A percentile compares a stretch with the other conserved stretches of the same genome.
Evolutionary conservation across 805 yeast species (phyloP).

Genomic region (Dipodascus albidus): DNA sequence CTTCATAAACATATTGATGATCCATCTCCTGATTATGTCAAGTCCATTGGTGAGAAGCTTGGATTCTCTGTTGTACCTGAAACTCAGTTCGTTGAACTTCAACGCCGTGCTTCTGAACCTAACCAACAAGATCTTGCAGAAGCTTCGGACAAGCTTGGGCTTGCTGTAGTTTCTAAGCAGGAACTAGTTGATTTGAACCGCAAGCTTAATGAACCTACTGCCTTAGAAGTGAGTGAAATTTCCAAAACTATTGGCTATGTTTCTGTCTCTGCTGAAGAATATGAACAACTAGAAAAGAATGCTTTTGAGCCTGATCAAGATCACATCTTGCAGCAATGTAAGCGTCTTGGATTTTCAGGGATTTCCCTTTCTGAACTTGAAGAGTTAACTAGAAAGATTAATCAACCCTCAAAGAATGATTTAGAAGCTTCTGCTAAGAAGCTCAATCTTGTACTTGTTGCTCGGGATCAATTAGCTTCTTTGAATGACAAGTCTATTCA

Average conservation of each 20-base stretch:
- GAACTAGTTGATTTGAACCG: slow-evolving; percentile 20
- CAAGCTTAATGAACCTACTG: slow-evolving; percentile 4
- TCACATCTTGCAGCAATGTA: neutral
- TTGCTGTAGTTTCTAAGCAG: slow-evolving; percentile 23
- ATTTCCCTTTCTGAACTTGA: slow-evolving; percentile 26
- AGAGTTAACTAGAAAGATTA: slow-evolving; percentile 16
- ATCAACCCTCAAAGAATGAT: slow-evolving; percentile 13
- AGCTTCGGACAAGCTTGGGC: slow-evolving; percentile 22
- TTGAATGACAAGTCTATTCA: slow-evolving; percentile 3
- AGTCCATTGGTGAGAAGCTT: slow-evolving; percentile 2
- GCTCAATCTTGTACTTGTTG: slow-evolving; percentile 2
- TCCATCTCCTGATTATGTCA: slow-evolving; percentile 6
- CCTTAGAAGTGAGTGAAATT: slow-evolving; percentile 6
- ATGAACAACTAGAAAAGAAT: neutral
- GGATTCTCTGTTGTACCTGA: slow-evolving; percentile 12
- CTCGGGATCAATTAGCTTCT: slow-evolving; percentile 5
- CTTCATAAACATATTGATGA: slow-evolving; percentile 8
- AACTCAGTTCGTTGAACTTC: slow-evolving; percentile 11
- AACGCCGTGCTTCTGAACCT: slow-evolving; percentile 14
- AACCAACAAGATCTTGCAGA: slow-evolving; percentile 22
- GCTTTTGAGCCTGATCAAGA: slow-evolving; percentile 2
- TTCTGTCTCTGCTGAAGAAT: neutral
- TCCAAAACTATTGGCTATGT: slow-evolving; percentile 1
- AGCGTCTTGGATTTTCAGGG: slow-evolving; percentile 25
- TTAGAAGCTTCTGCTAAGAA: slow-evolving; percentile 7